These are phyloP conservation scores for Penicillium psychrosexuale DNA, from an alignment of 2,329 filamentous ascomycete species.

Conservation along the genomic window DNA sequence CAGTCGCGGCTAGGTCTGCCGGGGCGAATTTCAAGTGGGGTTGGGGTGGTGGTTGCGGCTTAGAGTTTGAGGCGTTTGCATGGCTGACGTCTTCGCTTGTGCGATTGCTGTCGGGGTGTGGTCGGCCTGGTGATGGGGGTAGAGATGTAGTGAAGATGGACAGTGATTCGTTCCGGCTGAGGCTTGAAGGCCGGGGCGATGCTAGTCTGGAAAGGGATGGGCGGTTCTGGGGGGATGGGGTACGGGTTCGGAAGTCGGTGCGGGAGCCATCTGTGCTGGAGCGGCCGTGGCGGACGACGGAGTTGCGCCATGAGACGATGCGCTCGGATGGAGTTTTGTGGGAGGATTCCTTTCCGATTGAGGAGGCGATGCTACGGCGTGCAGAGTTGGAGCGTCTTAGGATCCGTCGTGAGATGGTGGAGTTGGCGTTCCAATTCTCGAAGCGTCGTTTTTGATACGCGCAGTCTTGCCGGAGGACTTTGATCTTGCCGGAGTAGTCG, in stretches of 20 bases:
- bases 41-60: not conserved
- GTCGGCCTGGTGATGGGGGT: slow-evolving; percentile 25
- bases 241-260: slow-evolving; percentile 38
- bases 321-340: slow-evolving; percentile 63
- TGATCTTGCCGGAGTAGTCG: slow-evolving; percentile 83
- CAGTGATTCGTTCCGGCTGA: slow-evolving; percentile 27
- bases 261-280: slow-evolving; percentile 46
- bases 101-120: slow-evolving; percentile 21
- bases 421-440: slow-evolving; percentile 74
- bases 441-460: slow-evolving; percentile 73
- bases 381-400: slow-evolving; percentile 55
- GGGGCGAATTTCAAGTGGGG: slow-evolving; percentile 2
- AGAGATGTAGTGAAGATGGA: slow-evolving; percentile 29
- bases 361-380: slow-evolving; percentile 49
- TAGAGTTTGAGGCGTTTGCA: not conserved
- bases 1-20: slow-evolving; percentile 24
- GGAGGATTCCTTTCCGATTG: slow-evolving; percentile 44
- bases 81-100: slow-evolving; percentile 15
- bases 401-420: slow-evolving; percentile 69
- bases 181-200: slow-evolving; percentile 24
- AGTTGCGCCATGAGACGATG: slow-evolving; percentile 84
- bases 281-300: slow-evolving; percentile 55
- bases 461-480: slow-evolving; percentile 93
- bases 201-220: slow-evolving; percentile 12
- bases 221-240: slow-evolving; percentile 49